Conservation (phyloP, 306 rosid species). For the Alnus glutinosa region DNA sequence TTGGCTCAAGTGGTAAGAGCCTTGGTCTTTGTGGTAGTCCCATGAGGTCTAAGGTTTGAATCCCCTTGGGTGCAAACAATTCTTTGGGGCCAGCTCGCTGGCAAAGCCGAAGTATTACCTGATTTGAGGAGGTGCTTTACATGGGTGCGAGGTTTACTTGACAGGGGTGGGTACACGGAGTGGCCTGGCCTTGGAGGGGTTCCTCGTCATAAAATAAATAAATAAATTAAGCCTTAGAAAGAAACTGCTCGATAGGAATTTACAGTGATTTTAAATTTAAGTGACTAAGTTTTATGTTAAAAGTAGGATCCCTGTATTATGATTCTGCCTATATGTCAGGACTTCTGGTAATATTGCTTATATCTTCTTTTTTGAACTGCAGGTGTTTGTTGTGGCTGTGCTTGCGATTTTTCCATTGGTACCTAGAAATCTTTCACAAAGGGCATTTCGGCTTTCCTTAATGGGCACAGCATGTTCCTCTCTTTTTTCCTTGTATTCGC, state of each 20-base stretch:
- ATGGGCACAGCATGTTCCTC: slow-evolving; percentile 88
- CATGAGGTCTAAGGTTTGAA: no score
- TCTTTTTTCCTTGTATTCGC: slow-evolving; percentile 70
- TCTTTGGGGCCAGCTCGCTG: no score
- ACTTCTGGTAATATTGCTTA: slow-evolving; percentile 26
- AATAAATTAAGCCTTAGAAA: background rate
- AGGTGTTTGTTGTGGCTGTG: slow-evolving; percentile 90
- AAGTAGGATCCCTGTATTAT: background rate
- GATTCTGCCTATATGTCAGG: background rate
- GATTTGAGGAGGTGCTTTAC: no score
- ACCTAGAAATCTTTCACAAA: slow-evolving; percentile 70
- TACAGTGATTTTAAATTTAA: background rate
- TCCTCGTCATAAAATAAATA: no score
- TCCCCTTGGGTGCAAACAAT: no score
- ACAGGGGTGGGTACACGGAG: no score
- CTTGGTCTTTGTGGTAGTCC: no score
- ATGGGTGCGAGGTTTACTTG: no score
- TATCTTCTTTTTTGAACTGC: slow-evolving; percentile 24
- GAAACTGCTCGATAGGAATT: background rate
- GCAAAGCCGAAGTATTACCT: no score
- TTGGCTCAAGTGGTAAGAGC: no score
- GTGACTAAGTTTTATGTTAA: background rate
- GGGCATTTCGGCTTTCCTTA: slow-evolving; percentile 89
- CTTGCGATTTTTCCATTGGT: slow-evolving; percentile 82
- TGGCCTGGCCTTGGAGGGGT: no score